These are phyloP conservation scores for Diplotaxis tenuifolia DNA, from an alignment of 345 rosid genomes.

Conservation along the genomic window DNA sequence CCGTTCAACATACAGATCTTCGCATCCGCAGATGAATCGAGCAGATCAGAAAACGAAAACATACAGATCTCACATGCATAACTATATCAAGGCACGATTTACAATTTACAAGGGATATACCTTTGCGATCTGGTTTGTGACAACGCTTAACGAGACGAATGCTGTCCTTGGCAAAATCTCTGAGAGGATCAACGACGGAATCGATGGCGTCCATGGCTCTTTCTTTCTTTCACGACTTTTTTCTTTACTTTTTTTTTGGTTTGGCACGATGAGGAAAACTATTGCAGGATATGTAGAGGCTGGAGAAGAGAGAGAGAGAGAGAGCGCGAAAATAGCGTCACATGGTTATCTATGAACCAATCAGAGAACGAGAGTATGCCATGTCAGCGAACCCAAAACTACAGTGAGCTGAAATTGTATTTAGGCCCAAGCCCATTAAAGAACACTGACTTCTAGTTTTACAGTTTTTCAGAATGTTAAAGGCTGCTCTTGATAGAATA, in stretches of 20 bases:
- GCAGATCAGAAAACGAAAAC: neutral
- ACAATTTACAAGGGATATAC: constrained; percentile 22
- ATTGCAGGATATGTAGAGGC: neutral
- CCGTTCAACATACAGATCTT: neutral
- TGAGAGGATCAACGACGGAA: constrained; percentile 69
- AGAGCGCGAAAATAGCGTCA: constrained; percentile 9
- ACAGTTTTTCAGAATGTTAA: no score
- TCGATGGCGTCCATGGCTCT: constrained; percentile 66
- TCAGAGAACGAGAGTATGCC: constrained; percentile 24
- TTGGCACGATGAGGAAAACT: neutral
- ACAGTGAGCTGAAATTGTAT: neutral
- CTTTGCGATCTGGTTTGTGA: constrained; percentile 82
- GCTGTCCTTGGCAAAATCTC: constrained; percentile 77
- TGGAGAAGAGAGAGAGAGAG: neutral
- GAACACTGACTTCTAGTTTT: neutral
- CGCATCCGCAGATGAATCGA: neutral
- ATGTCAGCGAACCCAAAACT: constrained; percentile 25
- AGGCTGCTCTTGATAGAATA: no score
- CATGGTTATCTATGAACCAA: constrained; percentile 24
- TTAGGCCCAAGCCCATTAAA: constrained; percentile 14
- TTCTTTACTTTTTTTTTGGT: neutral
- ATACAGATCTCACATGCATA: neutral
- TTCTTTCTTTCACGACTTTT: neutral
- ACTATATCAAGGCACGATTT: neutral
- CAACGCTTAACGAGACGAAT: constrained; percentile 76